These are phyloP conservation scores for Tylopilus sp. DNA, from an alignment of 768 basidiomycete species.

Conservation along the genomic window DNA sequence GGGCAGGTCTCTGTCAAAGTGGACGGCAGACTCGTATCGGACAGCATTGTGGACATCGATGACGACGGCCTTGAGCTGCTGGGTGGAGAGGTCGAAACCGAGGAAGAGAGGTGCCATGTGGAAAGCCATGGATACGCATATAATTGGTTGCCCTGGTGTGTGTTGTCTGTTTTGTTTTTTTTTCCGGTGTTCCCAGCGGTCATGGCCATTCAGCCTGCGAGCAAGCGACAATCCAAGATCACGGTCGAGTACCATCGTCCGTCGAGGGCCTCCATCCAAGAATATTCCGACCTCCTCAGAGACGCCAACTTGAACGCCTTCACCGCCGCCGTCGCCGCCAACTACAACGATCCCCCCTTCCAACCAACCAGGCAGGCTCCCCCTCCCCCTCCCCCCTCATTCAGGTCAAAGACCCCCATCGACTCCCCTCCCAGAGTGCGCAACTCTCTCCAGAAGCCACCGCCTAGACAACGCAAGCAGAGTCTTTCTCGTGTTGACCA, in stretches of 20 bases:
- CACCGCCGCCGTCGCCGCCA: constrained; percentile 35
- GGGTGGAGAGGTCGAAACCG: constrained; percentile 5
- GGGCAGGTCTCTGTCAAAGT: constrained; percentile 5
- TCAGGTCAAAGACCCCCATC: constrained; percentile 28
- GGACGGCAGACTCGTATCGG: background rate
- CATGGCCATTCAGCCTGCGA: constrained; percentile 32
- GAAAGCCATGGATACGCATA: background rate
- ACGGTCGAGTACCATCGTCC: constrained; percentile 77
- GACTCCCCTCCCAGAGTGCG: constrained; percentile 37
- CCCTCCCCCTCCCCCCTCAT: constrained; percentile 35
- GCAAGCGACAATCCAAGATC: constrained; percentile 47
- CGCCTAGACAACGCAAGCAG: constrained; percentile 47
- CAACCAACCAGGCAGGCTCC: constrained; percentile 44
- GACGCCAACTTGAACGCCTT: constrained; percentile 56
- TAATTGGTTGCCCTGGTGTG: background rate
- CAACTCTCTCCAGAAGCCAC: constrained; percentile 63
- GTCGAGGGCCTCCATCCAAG: constrained; percentile 70
- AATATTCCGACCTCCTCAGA: constrained; percentile 69
- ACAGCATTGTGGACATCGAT: background rate
- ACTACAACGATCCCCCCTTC: constrained; percentile 32
- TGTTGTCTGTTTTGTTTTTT: too few species aligned
- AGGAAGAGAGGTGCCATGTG: background rate
- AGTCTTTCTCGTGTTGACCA: constrained; percentile 31
- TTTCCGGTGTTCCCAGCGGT: background rate
- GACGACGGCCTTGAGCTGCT: constrained; percentile 5